Evolutionary conservation across 345 rosid genomes (phyloP).

Genomic region (Rubroshorea leprosula): DNA sequence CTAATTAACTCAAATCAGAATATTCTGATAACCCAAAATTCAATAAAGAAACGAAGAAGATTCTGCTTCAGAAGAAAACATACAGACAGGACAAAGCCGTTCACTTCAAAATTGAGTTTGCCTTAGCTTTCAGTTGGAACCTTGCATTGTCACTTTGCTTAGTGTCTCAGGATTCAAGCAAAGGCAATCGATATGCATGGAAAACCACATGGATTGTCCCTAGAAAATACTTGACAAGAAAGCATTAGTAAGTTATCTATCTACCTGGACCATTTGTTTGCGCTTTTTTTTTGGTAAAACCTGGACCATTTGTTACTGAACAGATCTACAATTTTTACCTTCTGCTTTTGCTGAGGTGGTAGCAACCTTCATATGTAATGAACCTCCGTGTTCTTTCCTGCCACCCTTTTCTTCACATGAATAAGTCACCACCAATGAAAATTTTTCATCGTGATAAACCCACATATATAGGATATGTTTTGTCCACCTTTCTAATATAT

Average conservation of each 20-base stretch:
- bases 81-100: slow-evolving; percentile 32
- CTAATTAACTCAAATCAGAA: slow-evolving; percentile 4
- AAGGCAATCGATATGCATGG: slow-evolving; percentile 12
- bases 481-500: not conserved
- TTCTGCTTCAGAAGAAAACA: slow-evolving; percentile 26
- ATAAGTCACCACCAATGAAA: no score
- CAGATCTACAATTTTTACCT: slow-evolving; percentile 8
- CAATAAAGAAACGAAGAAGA: slow-evolving; percentile 1
- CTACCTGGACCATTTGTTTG: slow-evolving; percentile 26
- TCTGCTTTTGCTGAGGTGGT: slow-evolving; percentile 8
- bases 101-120: slow-evolving; percentile 15
- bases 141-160: slow-evolving; percentile 26
- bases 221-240: slow-evolving; percentile 23
- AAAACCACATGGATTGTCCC: slow-evolving; percentile 19
- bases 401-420: no score
- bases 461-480: no score
- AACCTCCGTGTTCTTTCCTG: no score
- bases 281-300: no score
- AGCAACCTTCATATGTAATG: no score
- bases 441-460: no score
- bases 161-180: slow-evolving; percentile 20
- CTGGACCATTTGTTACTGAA: slow-evolving; percentile 25
- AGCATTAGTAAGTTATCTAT: not conserved
- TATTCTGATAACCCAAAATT: not conserved
- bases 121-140: slow-evolving; percentile 18